phyloP scores from a whole-genome alignment of 108 stramenopile species.

The Fragilaria crotonensis region DNA sequence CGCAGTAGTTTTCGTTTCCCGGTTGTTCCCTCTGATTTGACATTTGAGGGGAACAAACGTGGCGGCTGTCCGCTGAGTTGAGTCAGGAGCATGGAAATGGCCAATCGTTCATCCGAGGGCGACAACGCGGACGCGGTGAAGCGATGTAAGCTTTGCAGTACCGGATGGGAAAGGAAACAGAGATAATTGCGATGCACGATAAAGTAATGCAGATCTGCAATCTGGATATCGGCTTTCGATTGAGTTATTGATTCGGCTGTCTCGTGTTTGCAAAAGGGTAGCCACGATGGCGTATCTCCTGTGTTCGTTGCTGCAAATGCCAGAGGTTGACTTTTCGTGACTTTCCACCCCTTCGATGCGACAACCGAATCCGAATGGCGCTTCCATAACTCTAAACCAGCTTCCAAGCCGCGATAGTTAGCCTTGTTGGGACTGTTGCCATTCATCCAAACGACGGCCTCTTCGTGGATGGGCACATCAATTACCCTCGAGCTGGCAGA shows the following conservation, averaged over 20 bases:
- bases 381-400: slow-evolving; percentile 3
- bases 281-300: neutral
- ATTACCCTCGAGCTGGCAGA: neutral
- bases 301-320: neutral
- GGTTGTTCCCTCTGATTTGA: too few species aligned
- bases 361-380: neutral
- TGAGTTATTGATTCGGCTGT: neutral
- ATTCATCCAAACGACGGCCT: slow-evolving; percentile 2
- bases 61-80: neutral
- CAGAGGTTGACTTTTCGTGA: neutral
- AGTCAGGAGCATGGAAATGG: neutral
- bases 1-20: too few species aligned
- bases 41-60: neutral
- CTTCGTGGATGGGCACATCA: neutral
- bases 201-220: neutral
- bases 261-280: neutral
- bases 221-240: neutral
- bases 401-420: neutral
- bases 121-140: neutral
- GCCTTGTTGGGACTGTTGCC: neutral
- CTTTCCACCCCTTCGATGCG: neutral
- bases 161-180: neutral
- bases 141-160: neutral
- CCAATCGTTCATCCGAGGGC: neutral
- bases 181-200: neutral